Evolutionary conservation across 1,139 yeast species (phyloP).

Genomic region (Saccharomyces hybrid): DNA sequence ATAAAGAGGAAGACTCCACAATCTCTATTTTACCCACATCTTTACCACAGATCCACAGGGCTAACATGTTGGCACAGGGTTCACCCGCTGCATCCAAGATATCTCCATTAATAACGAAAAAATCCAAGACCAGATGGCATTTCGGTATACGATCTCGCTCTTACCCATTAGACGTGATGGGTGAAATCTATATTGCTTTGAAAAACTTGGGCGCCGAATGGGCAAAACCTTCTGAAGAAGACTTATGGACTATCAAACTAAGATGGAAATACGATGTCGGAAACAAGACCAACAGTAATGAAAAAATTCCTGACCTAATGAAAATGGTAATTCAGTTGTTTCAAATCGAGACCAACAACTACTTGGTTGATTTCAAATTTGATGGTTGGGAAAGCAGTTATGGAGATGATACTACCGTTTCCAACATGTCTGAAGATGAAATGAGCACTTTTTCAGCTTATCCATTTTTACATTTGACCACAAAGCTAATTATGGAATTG

Average conservation of each 20-base stretch:
- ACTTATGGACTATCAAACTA: slow-evolving; percentile 94
- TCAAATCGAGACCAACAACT: slow-evolving; percentile 92
- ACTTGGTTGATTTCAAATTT: slow-evolving; percentile 92
- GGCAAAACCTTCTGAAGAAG: slow-evolving; percentile 91
- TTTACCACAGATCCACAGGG: slow-evolving; percentile 88
- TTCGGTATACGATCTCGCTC: slow-evolving; percentile 95
- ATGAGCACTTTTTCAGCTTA: slow-evolving; percentile 85
- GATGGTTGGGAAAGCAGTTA: slow-evolving; percentile 81
- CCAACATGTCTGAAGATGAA: slow-evolving; percentile 46
- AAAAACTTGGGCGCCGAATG: slow-evolving; percentile 95
- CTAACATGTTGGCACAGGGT: slow-evolving; percentile 70
- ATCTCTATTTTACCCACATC: slow-evolving; percentile 92
- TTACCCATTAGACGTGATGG: slow-evolving; percentile 97
- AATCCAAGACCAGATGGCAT: slow-evolving; percentile 96
- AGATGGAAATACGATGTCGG: slow-evolving; percentile 37
- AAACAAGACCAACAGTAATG: slow-evolving; percentile 6
- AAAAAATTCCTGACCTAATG: slow-evolving; percentile 64
- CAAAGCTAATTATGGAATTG: slow-evolving; percentile 88
- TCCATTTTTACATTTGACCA: slow-evolving; percentile 88
- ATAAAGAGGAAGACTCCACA: slow-evolving; percentile 40
- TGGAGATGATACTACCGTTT: slow-evolving; percentile 32
- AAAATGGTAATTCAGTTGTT: slow-evolving; percentile 95
- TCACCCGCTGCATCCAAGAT: slow-evolving; percentile 48
- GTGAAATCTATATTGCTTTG: slow-evolving; percentile 91
- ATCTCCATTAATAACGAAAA: slow-evolving; percentile 70